phyloP scores from a whole-genome alignment of 2,329 filamentous ascomycete species.

The Aspergillus sergii region DNA sequence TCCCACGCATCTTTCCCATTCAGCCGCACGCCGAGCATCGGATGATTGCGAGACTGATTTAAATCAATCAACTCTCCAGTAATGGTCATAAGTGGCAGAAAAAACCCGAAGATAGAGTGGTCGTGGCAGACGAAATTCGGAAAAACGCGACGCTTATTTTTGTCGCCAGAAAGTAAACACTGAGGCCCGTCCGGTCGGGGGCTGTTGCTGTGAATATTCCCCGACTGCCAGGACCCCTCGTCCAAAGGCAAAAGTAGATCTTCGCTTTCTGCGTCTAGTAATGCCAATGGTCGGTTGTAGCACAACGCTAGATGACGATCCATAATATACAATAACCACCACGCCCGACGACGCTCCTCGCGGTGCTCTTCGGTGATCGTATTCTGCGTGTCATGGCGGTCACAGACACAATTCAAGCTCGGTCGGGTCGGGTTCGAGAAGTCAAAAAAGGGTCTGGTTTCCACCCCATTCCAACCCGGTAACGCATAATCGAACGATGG shows the following conservation, averaged over 20 bases:
- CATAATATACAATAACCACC: conserved; percentile 92
- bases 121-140: conserved; percentile 82
- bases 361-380: conserved; percentile 75
- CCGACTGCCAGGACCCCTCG: conserved; percentile 82
- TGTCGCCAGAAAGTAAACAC: conserved; percentile 36
- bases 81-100: conserved; percentile 92
- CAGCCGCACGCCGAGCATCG: conserved; percentile 76
- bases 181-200: conserved; percentile 42
- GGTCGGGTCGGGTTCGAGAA: conserved; percentile 41
- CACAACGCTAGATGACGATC: conserved; percentile 88
- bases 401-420: conserved; percentile 41
- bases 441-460: conserved; percentile 49
- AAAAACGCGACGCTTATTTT: conserved; percentile 61
- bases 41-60: conserved; percentile 86
- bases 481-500: conserved; percentile 37
- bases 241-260: conserved; percentile 83
- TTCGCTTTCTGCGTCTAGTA: conserved; percentile 86
- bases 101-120: conserved; percentile 88
- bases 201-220: conserved; percentile 67
- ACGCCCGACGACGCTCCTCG: conserved; percentile 84
- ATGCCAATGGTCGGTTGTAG: conserved; percentile 85
- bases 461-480: conserved; percentile 50
- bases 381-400: conserved; percentile 26
- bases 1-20: conserved; percentile 77
- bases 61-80: conserved; percentile 88